Conservation (phyloP, 805 yeast species). For the Brettanomyces custersianus region DNA sequence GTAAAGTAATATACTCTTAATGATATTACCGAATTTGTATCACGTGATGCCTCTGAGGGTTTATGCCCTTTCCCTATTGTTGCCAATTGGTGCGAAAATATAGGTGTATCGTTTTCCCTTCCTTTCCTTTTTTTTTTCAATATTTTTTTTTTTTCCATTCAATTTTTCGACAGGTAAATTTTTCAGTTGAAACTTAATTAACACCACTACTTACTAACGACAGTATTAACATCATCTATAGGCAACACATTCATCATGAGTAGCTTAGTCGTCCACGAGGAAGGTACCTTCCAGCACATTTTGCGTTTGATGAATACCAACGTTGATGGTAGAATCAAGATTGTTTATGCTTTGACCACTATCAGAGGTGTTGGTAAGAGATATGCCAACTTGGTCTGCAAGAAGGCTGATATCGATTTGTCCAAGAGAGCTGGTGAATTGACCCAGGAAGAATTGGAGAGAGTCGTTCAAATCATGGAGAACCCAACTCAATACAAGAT, state of each 20-base stretch:
- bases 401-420: constrained; percentile 99
- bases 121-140: too few species aligned
- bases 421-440: constrained; percentile 99
- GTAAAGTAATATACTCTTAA: not conserved
- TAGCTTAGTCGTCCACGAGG: constrained; percentile 83
- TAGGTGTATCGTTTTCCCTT: not conserved
- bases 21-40: not conserved
- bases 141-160: too few species aligned
- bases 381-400: constrained; percentile 99
- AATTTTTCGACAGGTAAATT: too few species aligned
- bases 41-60: not conserved
- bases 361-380: constrained; percentile 99
- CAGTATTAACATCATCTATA: not conserved
- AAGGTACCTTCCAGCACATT: constrained; percentile 99
- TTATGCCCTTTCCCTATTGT: not conserved
- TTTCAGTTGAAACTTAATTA: too few species aligned
- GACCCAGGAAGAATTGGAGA: constrained; percentile 99
- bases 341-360: constrained; percentile 99
- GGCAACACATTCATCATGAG: constrained; percentile 8
- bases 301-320: constrained; percentile 99
- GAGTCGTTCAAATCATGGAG: constrained; percentile 99
- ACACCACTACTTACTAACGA: not conserved
- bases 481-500: constrained; percentile 99
- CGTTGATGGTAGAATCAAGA: constrained; percentile 99
- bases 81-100: not conserved